A percentile compares a stretch with the other conserved stretches of the same genome.
phyloP scores from a whole-genome alignment of 441 rosid species.

The Flueggea neowawraea region DNA sequence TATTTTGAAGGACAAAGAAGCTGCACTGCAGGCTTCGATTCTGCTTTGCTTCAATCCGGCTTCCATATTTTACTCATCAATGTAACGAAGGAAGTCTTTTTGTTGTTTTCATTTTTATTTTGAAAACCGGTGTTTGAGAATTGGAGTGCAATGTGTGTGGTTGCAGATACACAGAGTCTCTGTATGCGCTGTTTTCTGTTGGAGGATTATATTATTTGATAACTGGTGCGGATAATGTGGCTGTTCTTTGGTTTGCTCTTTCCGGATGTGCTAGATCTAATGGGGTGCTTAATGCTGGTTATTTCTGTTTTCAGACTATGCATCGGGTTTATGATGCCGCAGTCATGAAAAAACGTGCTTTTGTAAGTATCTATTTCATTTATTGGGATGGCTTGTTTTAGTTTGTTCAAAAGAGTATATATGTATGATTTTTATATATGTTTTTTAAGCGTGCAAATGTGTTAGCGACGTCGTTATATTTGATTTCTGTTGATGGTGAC shows the following conservation, averaged over 20 bases:
- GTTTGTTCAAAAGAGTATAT: too few relatives aligned
- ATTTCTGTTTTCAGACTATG: slow-evolving; percentile 80
- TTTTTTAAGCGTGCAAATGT: neutral
- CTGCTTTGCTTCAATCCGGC: slow-evolving; percentile 94
- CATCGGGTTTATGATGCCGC: slow-evolving; percentile 64
- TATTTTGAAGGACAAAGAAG: slow-evolving; percentile 65
- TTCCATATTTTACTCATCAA: slow-evolving; percentile 85
- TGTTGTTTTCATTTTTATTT: slow-evolving; percentile 8
- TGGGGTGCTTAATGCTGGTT: slow-evolving; percentile 94
- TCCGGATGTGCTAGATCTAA: slow-evolving; percentile 92
- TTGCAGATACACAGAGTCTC: slow-evolving; percentile 86
- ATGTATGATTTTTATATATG: too few relatives aligned
- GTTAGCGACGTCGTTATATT: too few relatives aligned
- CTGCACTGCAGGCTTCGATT: slow-evolving; percentile 63
- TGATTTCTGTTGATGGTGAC: neutral
- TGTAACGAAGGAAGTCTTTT: slow-evolving; percentile 36
- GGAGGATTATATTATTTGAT: slow-evolving; percentile 78
- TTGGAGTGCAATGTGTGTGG: slow-evolving; percentile 11
- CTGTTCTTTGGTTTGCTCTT: slow-evolving; percentile 74
- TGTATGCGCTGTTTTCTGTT: slow-evolving; percentile 68
- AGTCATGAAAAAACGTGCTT: slow-evolving; percentile 36
- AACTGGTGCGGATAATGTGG: slow-evolving; percentile 54
- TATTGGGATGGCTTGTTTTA: neutral
- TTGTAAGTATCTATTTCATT: slow-evolving; percentile 43
- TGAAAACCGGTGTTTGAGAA: neutral